A percentile compares a stretch with the other conserved stretches of the same genome.
phyloP scores from a whole-genome alignment of 2,329 filamentous ascomycete genomes.

The Microascus cirrosus region DNA sequence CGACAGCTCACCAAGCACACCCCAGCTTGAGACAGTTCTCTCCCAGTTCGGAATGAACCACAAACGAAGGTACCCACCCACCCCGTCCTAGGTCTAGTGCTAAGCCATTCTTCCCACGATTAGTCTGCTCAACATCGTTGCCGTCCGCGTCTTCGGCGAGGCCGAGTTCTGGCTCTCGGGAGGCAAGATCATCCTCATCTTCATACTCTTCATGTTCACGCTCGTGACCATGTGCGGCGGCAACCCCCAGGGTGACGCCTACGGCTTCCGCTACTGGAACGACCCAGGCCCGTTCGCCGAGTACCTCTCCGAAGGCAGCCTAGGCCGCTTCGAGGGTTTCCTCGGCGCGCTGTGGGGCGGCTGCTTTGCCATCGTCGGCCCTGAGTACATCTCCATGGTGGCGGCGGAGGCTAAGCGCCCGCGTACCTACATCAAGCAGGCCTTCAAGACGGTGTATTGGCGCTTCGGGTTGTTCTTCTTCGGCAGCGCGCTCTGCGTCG shows the following conservation, averaged over 20 bases:
- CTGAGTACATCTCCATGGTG: constrained; percentile 58
- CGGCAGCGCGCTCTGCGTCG: constrained; percentile 53
- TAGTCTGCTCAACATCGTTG: constrained; percentile 51
- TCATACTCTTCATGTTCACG: constrained; percentile 62
- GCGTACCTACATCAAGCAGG: constrained; percentile 50
- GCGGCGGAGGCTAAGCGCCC: constrained; percentile 59
- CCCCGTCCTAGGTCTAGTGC: neutral
- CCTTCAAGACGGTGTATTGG: constrained; percentile 64
- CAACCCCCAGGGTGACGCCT: constrained; percentile 55
- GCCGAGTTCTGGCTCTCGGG: constrained; percentile 58
- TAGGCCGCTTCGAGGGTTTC: constrained; percentile 62
- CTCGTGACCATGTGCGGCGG: constrained; percentile 71
- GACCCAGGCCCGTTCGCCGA: constrained; percentile 43
- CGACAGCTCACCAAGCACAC: neutral
- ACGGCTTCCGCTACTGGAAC: constrained; percentile 61
- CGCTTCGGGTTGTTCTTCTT: constrained; percentile 50
- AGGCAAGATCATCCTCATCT: constrained; percentile 56
- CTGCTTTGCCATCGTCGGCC: constrained; percentile 52
- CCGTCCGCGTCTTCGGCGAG: constrained; percentile 56
- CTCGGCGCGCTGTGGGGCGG: constrained; percentile 55
- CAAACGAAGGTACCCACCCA: neutral
- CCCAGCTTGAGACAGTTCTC: neutral
- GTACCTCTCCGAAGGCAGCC: constrained; percentile 37
- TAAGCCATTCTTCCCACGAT: constrained; percentile 31
- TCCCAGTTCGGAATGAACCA: neutral